Evolutionary conservation across 148 eudicot genomes (phyloP).

Genomic region (Amaranthus palmeri): DNA sequence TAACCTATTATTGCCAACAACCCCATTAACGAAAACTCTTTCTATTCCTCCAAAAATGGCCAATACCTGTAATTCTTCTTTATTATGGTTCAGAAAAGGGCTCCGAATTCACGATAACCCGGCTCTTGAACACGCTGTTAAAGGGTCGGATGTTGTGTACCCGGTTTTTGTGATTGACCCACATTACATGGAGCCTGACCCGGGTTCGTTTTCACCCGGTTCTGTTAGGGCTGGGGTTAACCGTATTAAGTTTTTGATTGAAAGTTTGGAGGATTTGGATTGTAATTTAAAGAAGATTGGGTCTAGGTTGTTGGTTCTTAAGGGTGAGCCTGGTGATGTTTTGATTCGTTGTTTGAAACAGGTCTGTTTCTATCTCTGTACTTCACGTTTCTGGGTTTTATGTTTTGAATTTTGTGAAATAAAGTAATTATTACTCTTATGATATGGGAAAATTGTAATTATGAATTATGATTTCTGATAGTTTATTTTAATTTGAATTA

Average conservation of each 20-base stretch:
- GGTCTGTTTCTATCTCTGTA: constrained; percentile 27
- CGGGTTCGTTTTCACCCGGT: constrained; percentile 49
- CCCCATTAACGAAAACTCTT: background rate
- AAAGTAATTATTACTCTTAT: background rate
- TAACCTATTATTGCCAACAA: background rate
- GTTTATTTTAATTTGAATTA: background rate
- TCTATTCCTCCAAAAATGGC: constrained; percentile 17
- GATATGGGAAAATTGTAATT: background rate
- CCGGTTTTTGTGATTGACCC: constrained; percentile 85
- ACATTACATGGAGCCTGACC: constrained; percentile 81
- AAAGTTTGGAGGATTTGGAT: constrained; percentile 71
- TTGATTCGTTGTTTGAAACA: constrained; percentile 55
- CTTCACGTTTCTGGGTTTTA: background rate
- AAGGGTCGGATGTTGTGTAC: constrained; percentile 41
- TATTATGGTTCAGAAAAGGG: constrained; percentile 90
- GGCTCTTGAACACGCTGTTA: constrained; percentile 53
- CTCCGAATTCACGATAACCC: constrained; percentile 93
- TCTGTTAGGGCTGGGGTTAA: constrained; percentile 67
- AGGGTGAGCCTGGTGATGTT: constrained; percentile 71
- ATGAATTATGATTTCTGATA: background rate
- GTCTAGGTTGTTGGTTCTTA: constrained; percentile 59
- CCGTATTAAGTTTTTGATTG: constrained; percentile 72
- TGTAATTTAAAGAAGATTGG: constrained; percentile 44
- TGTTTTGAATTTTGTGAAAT: background rate
- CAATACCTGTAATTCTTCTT: constrained; percentile 30